Evolutionary conservation across 768 basidiomycete genomes (phyloP).

Genomic region (Lanmaoa rubissima): DNA sequence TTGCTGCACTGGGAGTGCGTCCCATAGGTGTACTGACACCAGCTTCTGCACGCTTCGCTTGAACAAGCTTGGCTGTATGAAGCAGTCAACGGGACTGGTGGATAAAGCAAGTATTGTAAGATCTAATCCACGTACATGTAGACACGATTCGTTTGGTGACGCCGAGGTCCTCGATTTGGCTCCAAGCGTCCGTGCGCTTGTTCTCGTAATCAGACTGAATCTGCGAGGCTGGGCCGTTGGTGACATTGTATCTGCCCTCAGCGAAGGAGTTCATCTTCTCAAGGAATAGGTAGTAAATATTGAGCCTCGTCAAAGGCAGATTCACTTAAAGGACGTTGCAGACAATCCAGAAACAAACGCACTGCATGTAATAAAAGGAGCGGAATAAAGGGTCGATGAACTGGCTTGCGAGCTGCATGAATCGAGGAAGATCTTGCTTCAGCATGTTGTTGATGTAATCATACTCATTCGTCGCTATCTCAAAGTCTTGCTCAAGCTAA

Average conservation of each 20-base stretch:
- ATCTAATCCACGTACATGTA: constrained; percentile 58
- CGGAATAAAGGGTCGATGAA: constrained; percentile 98
- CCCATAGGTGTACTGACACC: constrained; percentile 37
- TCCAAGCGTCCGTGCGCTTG: constrained; percentile 80
- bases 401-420: constrained; percentile 80
- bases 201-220: constrained; percentile 77
- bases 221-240: constrained; percentile 61
- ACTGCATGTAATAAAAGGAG: constrained; percentile 99
- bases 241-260: constrained; percentile 71
- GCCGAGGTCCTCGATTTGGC: constrained; percentile 71
- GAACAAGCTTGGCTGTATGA: constrained; percentile 62
- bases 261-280: constrained; percentile 92
- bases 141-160: constrained; percentile 85
- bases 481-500: constrained; percentile 95
- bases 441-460: constrained; percentile 88
- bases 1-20: constrained; percentile 26
- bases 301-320: constrained; percentile 53
- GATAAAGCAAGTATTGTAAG: not conserved
- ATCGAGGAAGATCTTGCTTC: constrained; percentile 92
- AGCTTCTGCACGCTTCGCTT: constrained; percentile 42
- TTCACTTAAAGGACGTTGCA: not conserved
- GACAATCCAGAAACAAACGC: constrained; percentile 35
- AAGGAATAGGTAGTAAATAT: constrained; percentile 90
- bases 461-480: constrained; percentile 87
- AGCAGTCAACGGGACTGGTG: constrained; percentile 7